These are phyloP conservation scores for Eucalyptus polyanthemos DNA, from an alignment of 345 rosid genomes.

Conservation along the genomic window DNA sequence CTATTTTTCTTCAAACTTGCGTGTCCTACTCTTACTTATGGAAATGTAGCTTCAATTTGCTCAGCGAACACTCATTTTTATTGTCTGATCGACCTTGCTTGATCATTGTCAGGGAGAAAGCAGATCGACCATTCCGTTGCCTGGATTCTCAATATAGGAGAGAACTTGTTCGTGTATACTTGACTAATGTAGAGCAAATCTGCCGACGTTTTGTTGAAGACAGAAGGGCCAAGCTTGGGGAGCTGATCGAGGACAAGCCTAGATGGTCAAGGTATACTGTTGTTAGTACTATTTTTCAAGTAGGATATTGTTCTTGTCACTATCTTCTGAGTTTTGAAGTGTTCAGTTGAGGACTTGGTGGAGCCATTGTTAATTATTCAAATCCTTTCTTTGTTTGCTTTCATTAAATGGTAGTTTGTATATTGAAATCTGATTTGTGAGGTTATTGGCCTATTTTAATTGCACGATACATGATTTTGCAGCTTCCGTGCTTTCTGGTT, in stretches of 20 bases:
- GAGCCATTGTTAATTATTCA: background rate
- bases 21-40: background rate
- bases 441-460: background rate
- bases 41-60: background rate
- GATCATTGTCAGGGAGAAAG: constrained; percentile 55
- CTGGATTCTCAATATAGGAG: constrained; percentile 74
- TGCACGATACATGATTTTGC: constrained; percentile 6
- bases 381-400: background rate
- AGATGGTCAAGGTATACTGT: constrained; percentile 72
- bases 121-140: constrained; percentile 91
- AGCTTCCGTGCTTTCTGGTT: constrained; percentile 84
- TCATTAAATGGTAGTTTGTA: background rate
- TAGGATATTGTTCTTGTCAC: background rate
- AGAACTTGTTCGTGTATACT: constrained; percentile 88
- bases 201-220: constrained; percentile 84
- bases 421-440: background rate
- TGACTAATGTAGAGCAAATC: constrained; percentile 80
- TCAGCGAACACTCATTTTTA: background rate
- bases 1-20: background rate
- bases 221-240: constrained; percentile 57
- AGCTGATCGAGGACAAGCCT: constrained; percentile 67
- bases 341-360: background rate
- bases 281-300: background rate
- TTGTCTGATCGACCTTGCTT: background rate
- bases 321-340: background rate